Conservation (phyloP, 1,284 basidiomycete species). For the Dichomitus squalens region DNA sequence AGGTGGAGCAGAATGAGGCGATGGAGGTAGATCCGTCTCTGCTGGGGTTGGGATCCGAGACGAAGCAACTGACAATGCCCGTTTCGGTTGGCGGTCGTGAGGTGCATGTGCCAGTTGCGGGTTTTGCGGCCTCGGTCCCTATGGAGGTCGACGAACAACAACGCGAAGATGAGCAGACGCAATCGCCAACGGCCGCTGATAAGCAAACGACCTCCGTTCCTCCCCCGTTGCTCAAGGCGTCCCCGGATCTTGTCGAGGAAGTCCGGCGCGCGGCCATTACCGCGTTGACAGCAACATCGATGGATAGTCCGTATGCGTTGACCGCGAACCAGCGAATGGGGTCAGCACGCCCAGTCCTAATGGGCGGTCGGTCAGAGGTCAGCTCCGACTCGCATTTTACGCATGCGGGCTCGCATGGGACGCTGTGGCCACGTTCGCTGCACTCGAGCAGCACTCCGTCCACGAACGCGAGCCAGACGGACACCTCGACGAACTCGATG, state of each 20-base stretch:
- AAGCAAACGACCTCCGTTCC: constrained; percentile 8
- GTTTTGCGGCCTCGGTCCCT: constrained; percentile 22
- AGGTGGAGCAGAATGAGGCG: constrained; percentile 1
- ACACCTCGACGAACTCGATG: constrained; percentile 24
- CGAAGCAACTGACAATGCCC: constrained; percentile 22
- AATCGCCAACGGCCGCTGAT: neutral
- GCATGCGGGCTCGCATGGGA: constrained; percentile 8
- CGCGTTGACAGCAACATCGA: constrained; percentile 3
- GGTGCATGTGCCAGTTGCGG: constrained; percentile 33
- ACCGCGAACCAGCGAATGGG: neutral
- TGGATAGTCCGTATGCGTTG: neutral
- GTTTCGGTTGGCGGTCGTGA: constrained; percentile 40
- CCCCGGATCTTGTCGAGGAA: constrained; percentile 28
- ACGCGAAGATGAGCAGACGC: neutral
- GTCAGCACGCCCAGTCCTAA: too few species aligned
- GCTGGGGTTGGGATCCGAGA: constrained; percentile 21
- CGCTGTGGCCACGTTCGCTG: neutral
- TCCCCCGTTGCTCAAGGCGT: constrained; percentile 22
- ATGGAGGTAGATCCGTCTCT: constrained; percentile 37
- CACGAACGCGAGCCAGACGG: constrained; percentile 23
- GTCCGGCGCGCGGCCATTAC: constrained; percentile 26
- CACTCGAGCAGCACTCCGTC: constrained; percentile 6
- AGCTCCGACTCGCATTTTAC: constrained; percentile 20
- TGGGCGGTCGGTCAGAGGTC: constrained; percentile 16
- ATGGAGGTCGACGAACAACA: constrained; percentile 31